phyloP scores from a whole-genome alignment of 495 filamentous ascomycete species.

The Aspergillus saccharolyticus region DNA sequence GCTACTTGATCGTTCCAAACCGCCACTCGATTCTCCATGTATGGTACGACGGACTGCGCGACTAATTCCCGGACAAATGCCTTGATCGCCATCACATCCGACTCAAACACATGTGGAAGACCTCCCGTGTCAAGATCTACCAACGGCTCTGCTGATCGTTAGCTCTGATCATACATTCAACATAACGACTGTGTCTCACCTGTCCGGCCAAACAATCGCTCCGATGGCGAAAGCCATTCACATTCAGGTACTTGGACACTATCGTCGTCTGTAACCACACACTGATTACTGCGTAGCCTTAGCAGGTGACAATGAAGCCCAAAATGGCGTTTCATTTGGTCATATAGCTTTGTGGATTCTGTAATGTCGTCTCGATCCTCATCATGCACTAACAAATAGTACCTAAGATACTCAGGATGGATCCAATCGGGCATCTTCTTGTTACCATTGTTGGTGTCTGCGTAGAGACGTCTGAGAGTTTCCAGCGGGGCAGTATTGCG shows the following conservation, averaged over 20 bases:
- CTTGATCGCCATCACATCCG: constrained; percentile 79
- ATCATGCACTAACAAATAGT: constrained; percentile 96
- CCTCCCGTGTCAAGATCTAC: constrained; percentile 61
- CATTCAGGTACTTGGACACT: constrained; percentile 70
- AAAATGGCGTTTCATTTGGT: constrained; percentile 97
- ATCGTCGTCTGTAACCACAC: constrained; percentile 88
- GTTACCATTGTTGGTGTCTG: constrained; percentile 64
- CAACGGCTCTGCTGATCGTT: constrained; percentile 33
- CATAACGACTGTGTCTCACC: constrained; percentile 34
- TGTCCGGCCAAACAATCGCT: constrained; percentile 66
- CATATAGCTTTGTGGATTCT: constrained; percentile 81
- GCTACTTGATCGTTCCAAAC: constrained; percentile 97
- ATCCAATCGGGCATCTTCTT: constrained; percentile 73
- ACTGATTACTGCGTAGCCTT: constrained; percentile 74
- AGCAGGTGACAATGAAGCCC: constrained; percentile 93
- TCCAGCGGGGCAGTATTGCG: constrained; percentile 76
- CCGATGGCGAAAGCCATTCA: constrained; percentile 84
- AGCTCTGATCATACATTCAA: constrained; percentile 8
- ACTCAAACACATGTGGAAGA: constrained; percentile 80
- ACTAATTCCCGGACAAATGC: constrained; percentile 90
- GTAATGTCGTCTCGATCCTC: constrained; percentile 89
- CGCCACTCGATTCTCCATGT: constrained; percentile 86
- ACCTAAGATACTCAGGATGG: constrained; percentile 81
- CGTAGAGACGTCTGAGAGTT: constrained; percentile 74
- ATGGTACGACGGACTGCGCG: constrained; percentile 84